These are phyloP conservation scores for Alopecurus myosuroides DNA, from an alignment of 176 grass and related monocot species.

Conservation along the genomic window DNA sequence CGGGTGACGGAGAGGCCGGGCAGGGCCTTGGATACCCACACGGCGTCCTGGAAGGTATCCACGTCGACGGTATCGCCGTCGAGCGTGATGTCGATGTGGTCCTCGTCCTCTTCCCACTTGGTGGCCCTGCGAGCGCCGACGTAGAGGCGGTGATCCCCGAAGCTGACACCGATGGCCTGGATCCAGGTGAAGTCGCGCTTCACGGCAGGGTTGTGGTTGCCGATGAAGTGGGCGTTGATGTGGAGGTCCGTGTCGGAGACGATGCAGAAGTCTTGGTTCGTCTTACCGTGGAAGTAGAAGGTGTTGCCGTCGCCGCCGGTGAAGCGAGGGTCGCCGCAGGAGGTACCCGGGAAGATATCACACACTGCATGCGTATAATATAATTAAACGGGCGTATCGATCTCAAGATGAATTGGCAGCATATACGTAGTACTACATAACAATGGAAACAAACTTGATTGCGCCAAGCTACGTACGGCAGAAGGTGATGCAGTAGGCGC, in stretches of 20 bases:
- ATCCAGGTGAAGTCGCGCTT: constrained; percentile 46
- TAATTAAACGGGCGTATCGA: background rate
- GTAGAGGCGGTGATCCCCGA: constrained; percentile 46
- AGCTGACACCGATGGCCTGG: constrained; percentile 39
- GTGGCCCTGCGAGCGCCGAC: constrained; percentile 37
- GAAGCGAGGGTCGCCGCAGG: constrained; percentile 70
- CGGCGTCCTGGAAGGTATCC: constrained; percentile 11
- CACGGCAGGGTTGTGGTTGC: constrained; percentile 48
- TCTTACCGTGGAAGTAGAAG: constrained; percentile 85
- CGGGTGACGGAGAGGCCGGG: constrained; percentile 23
- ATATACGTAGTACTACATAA: no score
- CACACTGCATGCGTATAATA: constrained; percentile 24
- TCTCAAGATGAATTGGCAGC: background rate
- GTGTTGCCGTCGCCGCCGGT: constrained; percentile 69
- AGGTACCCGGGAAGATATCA: constrained; percentile 32
- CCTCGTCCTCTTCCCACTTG: constrained; percentile 54
- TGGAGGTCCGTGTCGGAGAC: constrained; percentile 56
- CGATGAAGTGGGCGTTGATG: constrained; percentile 81
- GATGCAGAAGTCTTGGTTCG: constrained; percentile 55
- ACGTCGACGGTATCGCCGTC: constrained; percentile 42
- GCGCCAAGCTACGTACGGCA: background rate
- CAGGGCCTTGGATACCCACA: constrained; percentile 24
- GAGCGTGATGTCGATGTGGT: constrained; percentile 50
- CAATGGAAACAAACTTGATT: background rate
- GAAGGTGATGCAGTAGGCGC: background rate